phyloP scores from a whole-genome alignment of 2,329 filamentous ascomycete species.

The Ustulina deusta region DNA sequence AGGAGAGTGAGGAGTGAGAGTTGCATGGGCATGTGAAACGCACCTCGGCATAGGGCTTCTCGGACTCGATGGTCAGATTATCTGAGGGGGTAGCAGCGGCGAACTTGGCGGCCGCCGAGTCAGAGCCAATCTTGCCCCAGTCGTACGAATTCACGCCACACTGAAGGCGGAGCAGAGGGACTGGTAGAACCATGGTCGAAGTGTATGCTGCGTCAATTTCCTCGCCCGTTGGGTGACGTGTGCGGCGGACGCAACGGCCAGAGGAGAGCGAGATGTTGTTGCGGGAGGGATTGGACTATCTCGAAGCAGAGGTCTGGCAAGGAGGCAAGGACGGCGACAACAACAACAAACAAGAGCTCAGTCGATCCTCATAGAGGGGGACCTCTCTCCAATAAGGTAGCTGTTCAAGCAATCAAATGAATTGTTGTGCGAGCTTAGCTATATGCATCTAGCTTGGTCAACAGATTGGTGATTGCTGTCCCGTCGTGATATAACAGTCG shows the following conservation, averaged over 20 bases:
- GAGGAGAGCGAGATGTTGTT: background rate
- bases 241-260: background rate
- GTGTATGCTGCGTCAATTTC: background rate
- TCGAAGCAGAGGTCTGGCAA: background rate
- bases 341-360: background rate
- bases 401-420: background rate
- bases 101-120: conserved; percentile 89
- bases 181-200: conserved; percentile 65
- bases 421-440: background rate
- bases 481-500: background rate
- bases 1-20: background rate
- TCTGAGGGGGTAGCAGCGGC: conserved; percentile 84
- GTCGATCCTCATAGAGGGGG: background rate
- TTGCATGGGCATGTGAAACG: conserved; percentile 37
- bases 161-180: conserved; percentile 86
- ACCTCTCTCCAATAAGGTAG: background rate
- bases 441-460: background rate
- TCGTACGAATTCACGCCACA: conserved; percentile 98
- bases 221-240: background rate
- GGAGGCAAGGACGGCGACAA: background rate
- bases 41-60: conserved; percentile 96
- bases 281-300: background rate
- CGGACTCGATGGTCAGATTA: conserved; percentile 81
- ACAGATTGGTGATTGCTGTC: background rate
- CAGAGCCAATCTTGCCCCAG: conserved; percentile 93